Conservation (phyloP, 768 basidiomycete species). For the Calocera cornea region DNA sequence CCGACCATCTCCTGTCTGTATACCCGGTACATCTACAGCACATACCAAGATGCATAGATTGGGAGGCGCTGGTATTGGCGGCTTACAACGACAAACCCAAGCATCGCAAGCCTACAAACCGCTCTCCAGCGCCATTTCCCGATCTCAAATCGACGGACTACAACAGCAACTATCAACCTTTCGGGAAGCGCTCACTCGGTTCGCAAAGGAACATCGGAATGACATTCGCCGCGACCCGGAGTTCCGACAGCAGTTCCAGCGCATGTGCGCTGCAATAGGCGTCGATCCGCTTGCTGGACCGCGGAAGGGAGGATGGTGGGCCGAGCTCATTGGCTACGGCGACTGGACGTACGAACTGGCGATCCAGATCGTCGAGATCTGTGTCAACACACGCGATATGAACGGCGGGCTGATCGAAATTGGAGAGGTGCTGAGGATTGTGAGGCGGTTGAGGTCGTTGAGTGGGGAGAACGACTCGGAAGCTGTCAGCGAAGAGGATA, state of each 20-base stretch:
- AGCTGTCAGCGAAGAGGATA: conserved; percentile 74
- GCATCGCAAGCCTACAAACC: conserved; percentile 67
- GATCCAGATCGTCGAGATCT: conserved; percentile 87
- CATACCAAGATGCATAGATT: conserved; percentile 45
- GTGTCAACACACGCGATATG: conserved; percentile 70
- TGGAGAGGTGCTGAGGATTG: conserved; percentile 64
- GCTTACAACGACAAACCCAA: conserved; percentile 76
- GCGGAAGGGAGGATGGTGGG: conserved; percentile 80
- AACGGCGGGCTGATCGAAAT: conserved; percentile 92
- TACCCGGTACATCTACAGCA: background rate
- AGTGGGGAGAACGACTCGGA: conserved; percentile 29
- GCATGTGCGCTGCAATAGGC: conserved; percentile 89
- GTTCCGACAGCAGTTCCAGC: conserved; percentile 84
- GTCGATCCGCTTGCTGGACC: conserved; percentile 89
- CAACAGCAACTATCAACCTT: conserved; percentile 74
- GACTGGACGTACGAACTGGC: conserved; percentile 96
- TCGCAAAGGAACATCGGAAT: conserved; percentile 70
- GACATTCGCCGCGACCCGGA: conserved; percentile 71
- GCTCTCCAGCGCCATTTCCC: conserved; percentile 66
- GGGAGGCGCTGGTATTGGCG: conserved; percentile 76
- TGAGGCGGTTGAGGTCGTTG: conserved; percentile 62
- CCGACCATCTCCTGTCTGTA: background rate
- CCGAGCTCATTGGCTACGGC: conserved; percentile 69
- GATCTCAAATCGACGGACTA: conserved; percentile 62
- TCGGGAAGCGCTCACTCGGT: conserved; percentile 61